Conservation (phyloP, 2,329 filamentous ascomycete genomes). For the Epichloe glyceriae region DNA sequence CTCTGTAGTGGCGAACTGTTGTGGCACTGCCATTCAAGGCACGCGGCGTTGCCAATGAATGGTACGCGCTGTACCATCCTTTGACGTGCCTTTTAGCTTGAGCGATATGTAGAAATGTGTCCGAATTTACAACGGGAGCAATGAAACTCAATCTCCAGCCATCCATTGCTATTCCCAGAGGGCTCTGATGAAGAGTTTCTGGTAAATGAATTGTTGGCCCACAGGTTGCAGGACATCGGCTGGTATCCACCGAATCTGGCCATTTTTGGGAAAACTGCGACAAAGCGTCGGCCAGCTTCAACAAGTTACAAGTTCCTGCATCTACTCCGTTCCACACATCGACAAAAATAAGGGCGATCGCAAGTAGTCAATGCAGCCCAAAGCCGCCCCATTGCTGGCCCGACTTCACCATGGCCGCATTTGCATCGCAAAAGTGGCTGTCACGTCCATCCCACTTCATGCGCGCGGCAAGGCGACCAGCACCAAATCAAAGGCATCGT, state of each 20-base stretch:
- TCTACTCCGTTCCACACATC: neutral
- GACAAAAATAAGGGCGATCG: neutral
- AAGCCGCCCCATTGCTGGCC: neutral
- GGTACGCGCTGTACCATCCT: no score
- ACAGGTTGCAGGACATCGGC: no score
- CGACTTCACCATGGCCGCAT: conserved; percentile 2
- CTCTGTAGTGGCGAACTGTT: neutral
- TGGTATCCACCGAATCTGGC: neutral
- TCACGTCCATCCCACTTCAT: conserved; percentile 2
- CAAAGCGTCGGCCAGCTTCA: neutral
- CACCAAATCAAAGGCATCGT: conserved; percentile 3
- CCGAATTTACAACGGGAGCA: neutral
- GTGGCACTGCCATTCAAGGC: neutral
- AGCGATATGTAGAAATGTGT: conserved; percentile 1
- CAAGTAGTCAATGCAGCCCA: neutral
- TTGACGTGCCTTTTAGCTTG: neutral
- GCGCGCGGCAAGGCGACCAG: conserved; percentile 5
- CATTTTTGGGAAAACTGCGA: neutral
- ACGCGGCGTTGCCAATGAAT: no score
- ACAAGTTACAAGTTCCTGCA: neutral
- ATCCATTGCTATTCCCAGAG: no score
- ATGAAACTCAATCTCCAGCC: neutral
- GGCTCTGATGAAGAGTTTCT: no score
- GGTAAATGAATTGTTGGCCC: no score
- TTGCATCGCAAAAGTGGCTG: conserved; percentile 4